A percentile compares a stretch with the other conserved stretches of the same genome.
Evolutionary conservation across 805 yeast genomes (phyloP).

Genomic region (Ogataea pini): DNA sequence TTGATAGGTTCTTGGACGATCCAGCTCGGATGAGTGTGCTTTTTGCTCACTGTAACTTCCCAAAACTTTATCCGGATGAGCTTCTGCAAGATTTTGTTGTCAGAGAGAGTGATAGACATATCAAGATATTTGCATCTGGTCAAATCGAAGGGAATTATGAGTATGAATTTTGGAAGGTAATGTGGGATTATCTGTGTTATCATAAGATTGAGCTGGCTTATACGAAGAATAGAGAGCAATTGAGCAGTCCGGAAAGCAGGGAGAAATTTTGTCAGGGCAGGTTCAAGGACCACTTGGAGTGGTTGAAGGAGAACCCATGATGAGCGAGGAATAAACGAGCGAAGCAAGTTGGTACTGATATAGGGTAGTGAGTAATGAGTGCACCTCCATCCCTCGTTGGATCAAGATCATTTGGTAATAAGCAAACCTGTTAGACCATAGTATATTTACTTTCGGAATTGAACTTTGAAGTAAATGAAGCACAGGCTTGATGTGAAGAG

Average conservation of each 20-base stretch:
- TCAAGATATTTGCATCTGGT: constrained; percentile 14
- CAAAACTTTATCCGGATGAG: constrained; percentile 49
- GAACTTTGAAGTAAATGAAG: no score
- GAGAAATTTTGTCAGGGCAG: constrained; percentile 19
- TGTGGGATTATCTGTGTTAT: constrained; percentile 24
- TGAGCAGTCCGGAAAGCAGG: constrained; percentile 18
- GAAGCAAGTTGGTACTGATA: background rate
- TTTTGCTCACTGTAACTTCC: constrained; percentile 47
- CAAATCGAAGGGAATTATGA: constrained; percentile 22
- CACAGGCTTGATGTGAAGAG: no score
- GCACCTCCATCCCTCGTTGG: no score
- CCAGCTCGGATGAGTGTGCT: constrained; percentile 18
- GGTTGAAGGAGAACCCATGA: constrained; percentile 9
- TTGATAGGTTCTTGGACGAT: constrained; percentile 24
- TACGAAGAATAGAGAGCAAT: constrained; percentile 12
- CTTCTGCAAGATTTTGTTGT: constrained; percentile 31
- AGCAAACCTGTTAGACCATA: no score
- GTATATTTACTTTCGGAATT: no score
- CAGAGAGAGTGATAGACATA: constrained; percentile 14
- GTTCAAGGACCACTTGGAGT: constrained; percentile 20
- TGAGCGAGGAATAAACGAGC: background rate
- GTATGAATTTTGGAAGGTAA: constrained; percentile 22
- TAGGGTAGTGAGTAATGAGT: no score
- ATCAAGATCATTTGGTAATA: no score
- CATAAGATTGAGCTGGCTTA: constrained; percentile 19